Percentiles rank a stretch among this genome's conserved stretches.
These are phyloP conservation scores for Bonia amplexicaulis DNA, from an alignment of 176 grass and related monocot genomes.

Conservation along the genomic window DNA sequence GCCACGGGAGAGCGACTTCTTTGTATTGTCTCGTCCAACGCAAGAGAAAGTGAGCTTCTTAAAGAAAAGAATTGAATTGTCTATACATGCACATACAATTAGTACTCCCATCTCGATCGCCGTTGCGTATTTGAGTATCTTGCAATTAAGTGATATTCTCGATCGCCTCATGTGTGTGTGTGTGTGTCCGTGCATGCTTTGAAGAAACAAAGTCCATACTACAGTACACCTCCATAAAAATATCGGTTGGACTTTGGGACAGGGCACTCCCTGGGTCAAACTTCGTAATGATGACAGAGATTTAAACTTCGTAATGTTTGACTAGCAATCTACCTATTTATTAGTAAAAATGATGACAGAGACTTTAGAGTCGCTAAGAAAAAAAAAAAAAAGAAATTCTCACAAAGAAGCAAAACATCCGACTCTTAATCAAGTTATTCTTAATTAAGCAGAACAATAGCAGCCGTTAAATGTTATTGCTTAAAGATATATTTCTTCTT, in stretches of 20 bases:
- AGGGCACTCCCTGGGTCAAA: conserved; percentile 2
- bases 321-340: too few relatives aligned
- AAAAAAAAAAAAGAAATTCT: too few relatives aligned
- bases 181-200: conserved; percentile 22
- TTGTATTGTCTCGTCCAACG: conserved; percentile 46
- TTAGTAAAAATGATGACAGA: too few relatives aligned
- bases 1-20: conserved; percentile 24
- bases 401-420: too few relatives aligned
- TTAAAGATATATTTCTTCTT: too few relatives aligned
- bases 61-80: neutral
- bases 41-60: conserved; percentile 24
- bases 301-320: neutral
- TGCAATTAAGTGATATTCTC: neutral
- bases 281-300: too few relatives aligned
- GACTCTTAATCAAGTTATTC: too few relatives aligned
- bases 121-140: neutral
- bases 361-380: too few relatives aligned
- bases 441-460: too few relatives aligned
- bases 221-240: neutral
- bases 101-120: neutral
- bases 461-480: too few relatives aligned
- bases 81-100: neutral
- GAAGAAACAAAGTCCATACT: conserved; percentile 18
- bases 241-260: neutral
- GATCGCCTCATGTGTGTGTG: conserved; percentile 14